Conservation (phyloP, 1,284 basidiomycete species). For the Cryptococcus sp. region DNA sequence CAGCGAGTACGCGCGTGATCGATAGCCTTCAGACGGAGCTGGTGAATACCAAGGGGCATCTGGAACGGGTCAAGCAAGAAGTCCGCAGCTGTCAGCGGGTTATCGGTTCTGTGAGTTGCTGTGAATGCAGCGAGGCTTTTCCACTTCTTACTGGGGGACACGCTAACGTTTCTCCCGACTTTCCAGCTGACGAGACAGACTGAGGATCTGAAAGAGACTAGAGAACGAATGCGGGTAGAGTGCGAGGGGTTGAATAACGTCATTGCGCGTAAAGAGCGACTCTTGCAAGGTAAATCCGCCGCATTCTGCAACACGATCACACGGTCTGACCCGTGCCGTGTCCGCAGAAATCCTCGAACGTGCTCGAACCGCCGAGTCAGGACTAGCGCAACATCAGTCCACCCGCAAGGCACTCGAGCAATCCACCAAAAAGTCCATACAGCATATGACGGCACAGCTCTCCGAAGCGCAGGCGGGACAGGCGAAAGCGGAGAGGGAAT, state of each 20-base stretch:
- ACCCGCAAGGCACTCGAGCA: constrained; percentile 46
- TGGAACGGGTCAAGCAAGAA: constrained; percentile 46
- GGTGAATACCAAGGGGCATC: constrained; percentile 32
- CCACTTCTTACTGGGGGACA: not conserved
- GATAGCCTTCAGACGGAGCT: constrained; percentile 48
- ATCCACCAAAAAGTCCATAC: constrained; percentile 38
- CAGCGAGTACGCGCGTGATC: constrained; percentile 46
- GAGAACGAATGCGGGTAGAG: constrained; percentile 49
- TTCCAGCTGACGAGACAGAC: constrained; percentile 47
- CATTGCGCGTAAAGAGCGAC: constrained; percentile 47
- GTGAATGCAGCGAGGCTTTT: too few species aligned
- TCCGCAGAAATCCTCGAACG: constrained; percentile 46
- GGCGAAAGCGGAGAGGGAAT: constrained; percentile 44
- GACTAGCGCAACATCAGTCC: constrained; percentile 30
- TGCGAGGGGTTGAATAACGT: constrained; percentile 49
- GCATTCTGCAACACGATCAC: not conserved
- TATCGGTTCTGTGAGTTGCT: constrained; percentile 38
- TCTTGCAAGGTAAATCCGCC: constrained; percentile 39
- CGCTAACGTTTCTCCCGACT: not conserved
- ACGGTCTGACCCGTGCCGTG: not conserved
- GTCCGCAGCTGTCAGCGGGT: constrained; percentile 37
- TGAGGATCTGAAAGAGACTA: constrained; percentile 51
- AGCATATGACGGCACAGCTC: constrained; percentile 40
- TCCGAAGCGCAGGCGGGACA: constrained; percentile 35
- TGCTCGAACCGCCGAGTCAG: constrained; percentile 46